phyloP scores from a whole-genome alignment of 2,329 filamentous ascomycete genomes.

The Calonectria multiphialidica region DNA sequence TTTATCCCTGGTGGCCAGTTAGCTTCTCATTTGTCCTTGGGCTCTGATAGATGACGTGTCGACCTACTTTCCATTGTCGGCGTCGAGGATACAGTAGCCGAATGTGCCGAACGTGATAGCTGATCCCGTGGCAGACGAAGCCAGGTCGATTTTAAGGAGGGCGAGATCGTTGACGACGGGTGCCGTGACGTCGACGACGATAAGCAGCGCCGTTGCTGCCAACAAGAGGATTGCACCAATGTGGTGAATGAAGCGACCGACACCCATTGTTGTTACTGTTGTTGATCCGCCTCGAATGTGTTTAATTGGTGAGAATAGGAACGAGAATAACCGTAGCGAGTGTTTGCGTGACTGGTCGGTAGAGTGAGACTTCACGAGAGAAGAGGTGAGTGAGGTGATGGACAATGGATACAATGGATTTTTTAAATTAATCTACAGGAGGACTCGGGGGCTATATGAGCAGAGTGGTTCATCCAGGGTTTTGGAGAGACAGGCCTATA shows the following conservation, averaged over 20 bases:
- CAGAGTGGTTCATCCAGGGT: slow-evolving; percentile 8
- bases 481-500: slow-evolving; percentile 2
- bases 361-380: neutral
- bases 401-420: neutral
- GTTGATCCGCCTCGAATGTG: slow-evolving; percentile 18
- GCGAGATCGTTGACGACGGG: slow-evolving; percentile 68
- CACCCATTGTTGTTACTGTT: slow-evolving; percentile 56
- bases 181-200: slow-evolving; percentile 69
- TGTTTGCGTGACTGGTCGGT: slow-evolving; percentile 6
- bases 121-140: slow-evolving; percentile 47
- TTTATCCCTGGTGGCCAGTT: slow-evolving; percentile 49
- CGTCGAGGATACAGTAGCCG: slow-evolving; percentile 63
- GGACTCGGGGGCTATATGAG: slow-evolving; percentile 9
- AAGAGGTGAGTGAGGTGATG: neutral
- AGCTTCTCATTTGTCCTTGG: slow-evolving; percentile 1
- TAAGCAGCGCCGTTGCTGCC: slow-evolving; percentile 64
- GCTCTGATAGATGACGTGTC: neutral
- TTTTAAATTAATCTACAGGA: neutral
- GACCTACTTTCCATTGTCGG: slow-evolving; percentile 39
- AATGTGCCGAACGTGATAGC: slow-evolving; percentile 70
- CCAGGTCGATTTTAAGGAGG: slow-evolving; percentile 65
- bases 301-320: neutral
- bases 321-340: neutral
- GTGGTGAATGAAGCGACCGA: slow-evolving; percentile 65
- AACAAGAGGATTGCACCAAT: slow-evolving; percentile 70